phyloP scores from a whole-genome alignment of 2,329 filamentous ascomycete genomes.

The Pseudogymnoascus sp. region DNA sequence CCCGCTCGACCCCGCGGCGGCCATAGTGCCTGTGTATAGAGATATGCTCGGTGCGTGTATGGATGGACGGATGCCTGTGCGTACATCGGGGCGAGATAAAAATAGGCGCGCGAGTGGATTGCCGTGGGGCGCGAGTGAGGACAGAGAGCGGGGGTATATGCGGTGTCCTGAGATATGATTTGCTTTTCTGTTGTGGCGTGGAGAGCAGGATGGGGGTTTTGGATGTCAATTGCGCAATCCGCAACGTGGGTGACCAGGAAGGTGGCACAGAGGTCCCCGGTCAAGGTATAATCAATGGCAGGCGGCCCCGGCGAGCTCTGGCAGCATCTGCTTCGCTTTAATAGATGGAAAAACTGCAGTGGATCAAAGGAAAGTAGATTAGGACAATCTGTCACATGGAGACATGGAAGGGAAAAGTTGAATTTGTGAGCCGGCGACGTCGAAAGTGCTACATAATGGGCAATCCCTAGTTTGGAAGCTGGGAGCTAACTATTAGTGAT shows the following conservation, averaged over 20 bases:
- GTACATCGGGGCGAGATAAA: constrained; percentile 3
- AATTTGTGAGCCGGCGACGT: constrained; percentile 1
- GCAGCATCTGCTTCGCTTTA: neutral
- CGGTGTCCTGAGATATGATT: neutral
- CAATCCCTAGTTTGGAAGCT: neutral
- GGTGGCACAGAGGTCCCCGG: neutral
- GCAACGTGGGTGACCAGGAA: constrained; percentile 5
- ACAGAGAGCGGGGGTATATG: neutral
- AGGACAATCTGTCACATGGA: neutral
- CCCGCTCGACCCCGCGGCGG: neutral
- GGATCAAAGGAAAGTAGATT: constrained; percentile 4
- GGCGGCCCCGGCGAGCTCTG: neutral
- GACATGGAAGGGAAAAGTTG: neutral
- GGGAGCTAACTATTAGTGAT: neutral
- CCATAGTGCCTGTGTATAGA: constrained; percentile 3
- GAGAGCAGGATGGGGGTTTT: constrained; percentile 4
- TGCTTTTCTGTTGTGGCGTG: constrained; percentile 2
- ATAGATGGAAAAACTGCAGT: neutral
- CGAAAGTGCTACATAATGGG: neutral
- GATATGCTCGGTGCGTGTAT: neutral
- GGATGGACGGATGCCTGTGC: constrained; percentile 5
- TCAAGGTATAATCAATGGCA: neutral
- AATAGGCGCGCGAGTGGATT: constrained; percentile 1
- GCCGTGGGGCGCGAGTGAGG: neutral
- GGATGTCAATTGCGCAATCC: constrained; percentile 3